Evolutionary conservation across 306 rosid genomes (phyloP), one percentile per base, ranked within the genome.

Genomic region (Cucurbita ficifolia): DNA sequence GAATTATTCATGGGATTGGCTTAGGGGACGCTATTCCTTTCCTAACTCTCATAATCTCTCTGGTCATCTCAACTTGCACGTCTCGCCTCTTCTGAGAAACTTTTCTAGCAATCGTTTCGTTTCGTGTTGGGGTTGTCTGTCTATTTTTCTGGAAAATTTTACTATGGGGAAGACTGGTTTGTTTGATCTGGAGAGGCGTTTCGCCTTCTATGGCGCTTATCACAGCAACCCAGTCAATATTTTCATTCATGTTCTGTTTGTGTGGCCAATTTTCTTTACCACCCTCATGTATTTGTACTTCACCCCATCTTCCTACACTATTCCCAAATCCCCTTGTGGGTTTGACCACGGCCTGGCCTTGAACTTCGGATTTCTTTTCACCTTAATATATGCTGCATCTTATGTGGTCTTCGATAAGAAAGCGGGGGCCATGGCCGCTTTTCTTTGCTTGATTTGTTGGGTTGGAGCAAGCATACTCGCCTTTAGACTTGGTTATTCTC

Each of bases 201-300:
- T 90, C 71, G 90, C 96, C 36, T 94, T 94, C 86, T 89, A 94
- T 62, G 96, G 96, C 7, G 94, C 97, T 0, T 86, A 94, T 49
- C 98, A 94, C 79, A 86, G 88, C 80, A 90, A 94, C 88, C 91
- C 84, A 2, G 11, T 80, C 7, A 90, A 94, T 78, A 76, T 90
- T 6, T 12, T 62, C 14, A 85, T 94, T 12, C 98, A 94, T 83
- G 73, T 77, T 14, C 0, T 89, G 10, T 84, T 90, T 54, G 95
- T 90, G 0, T 94, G 98, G 98, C 98, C 98, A 0, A 85, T 89
- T 39, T 35, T 91, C 13, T 90, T 94, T 82, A 79, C 92, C 1
- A 0, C 79, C 12, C 92, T 86, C 14, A 72, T 87, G 51, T 75
- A 84, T 8, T 77, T 94, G 42, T 72, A 89, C 76, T 89, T 86